Base-by-base conservation (phyloP, 805 yeast genomes). In the Lachancea sp. region DNA sequence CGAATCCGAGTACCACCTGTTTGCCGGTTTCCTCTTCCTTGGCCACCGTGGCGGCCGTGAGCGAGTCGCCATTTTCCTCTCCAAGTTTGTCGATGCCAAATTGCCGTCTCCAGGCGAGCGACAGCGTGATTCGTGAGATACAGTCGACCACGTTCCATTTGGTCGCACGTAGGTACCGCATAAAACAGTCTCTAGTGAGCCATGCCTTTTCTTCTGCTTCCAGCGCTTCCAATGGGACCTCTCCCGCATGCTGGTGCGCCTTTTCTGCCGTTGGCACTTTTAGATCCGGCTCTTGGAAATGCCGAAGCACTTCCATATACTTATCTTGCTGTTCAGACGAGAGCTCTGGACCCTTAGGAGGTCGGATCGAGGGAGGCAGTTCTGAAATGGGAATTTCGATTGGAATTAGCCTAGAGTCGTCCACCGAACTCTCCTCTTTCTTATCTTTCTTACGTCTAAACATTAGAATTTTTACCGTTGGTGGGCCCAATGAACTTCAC, bases 61-160 rank as follows among this genome's bases (percentile, higher is more conserved):
- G 68, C n/a, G 45, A 52, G 47, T 74, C 75, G 31, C 62, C 62
- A 35, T 56, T 51, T 41, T 71, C 79, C 45, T 70, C 76, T 17
- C 61, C 73, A 50, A 61, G 31, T 18, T 55, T 46, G 30, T 71
- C 61, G 25, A 83, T 80, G 18, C 97, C 97, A 58, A 88, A 89
- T 50, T 84, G 90, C 51, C 97, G 78, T 67, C 98, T 78, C 98
- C 98, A 92, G 3, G 85, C 80, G 16, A 92, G 50, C 0, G 97
- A 81, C 17, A 77, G 75, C 49, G 78, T 82, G 8, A 92, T 69
- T 55, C 98, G 75, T 41, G 73, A 72, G 36, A 79, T 80, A 29
- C 94, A 84, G 9, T 81, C 85, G 21, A 71, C 63, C 1, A 71
- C 71, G 22, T 74, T 71, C 98, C 98, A 92, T 60, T 87, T 90